Evolutionary conservation across 2,329 filamentous ascomycete genomes (phyloP), one percentile per base, ranked within the genome.

Genomic region (Alternaria triticina): DNA sequence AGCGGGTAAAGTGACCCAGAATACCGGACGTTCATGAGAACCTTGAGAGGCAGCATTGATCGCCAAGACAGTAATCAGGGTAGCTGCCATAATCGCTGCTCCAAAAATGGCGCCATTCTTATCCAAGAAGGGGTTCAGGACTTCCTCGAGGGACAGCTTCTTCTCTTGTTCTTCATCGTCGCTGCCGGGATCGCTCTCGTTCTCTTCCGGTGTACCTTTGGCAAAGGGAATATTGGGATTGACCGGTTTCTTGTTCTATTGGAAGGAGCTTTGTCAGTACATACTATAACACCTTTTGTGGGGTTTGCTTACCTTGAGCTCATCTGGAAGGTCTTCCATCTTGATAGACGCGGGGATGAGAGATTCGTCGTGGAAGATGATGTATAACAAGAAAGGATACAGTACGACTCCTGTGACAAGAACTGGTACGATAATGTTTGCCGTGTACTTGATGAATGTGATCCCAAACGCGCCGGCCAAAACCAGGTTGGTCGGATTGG

Each of bases 371-470:
- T 85, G 84, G 67, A 93, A 93, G 17, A 92, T 85, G 59, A 92
- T 84, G 70, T 90, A 92, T 0, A 92, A 81, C 5, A 93, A 77
- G 67, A 91, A 90, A 0, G 90, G 91, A 54, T 91, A 92, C 4
- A 93, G 78, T 0, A 91, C 79, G 15, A 92, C 82, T 3, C 86
- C 89, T 0, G 91, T 93, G n/a, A 86, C 81, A 22, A 91, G 79
- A 1, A 91, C 89, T 0, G 91, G 91, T 0, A 93, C 89, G 17
- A 93, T 89, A 85, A 93, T 91, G 73, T 93, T 91, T n/a, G 89
- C 90, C 0, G 90, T 92, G 72, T 93, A 93, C 44, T 87, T 83
- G 72, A 93, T 87, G 76, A 93, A 93, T 54, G 86, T 90, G 80
- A 93, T 89, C 4, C 86, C 72, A 72, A 93, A 93, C 3, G 91